These are phyloP conservation scores for Hypoxylon sp. DNA, from an alignment of 2,329 filamentous ascomycete genomes.

Conservation along the genomic window DNA sequence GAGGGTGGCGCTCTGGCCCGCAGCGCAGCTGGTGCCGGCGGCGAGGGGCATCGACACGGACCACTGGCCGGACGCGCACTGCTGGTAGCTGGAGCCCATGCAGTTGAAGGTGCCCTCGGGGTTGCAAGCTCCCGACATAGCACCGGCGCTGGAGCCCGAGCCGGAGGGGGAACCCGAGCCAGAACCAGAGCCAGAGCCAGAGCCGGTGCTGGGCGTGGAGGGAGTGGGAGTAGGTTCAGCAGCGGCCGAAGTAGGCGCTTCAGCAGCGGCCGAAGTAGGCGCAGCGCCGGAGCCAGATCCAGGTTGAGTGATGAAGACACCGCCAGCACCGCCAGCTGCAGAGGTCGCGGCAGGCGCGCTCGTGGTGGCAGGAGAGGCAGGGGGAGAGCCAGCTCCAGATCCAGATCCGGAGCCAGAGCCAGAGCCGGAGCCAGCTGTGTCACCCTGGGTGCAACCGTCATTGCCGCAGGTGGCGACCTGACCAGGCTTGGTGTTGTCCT, in stretches of 20 bases:
- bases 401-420: conserved; percentile 40
- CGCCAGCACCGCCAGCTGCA: conserved; percentile 33
- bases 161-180: conserved; percentile 18
- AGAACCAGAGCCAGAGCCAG: conserved; percentile 40
- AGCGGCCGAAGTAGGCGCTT: conserved; percentile 32
- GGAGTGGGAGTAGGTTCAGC: conserved; percentile 35
- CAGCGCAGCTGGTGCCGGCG: conserved; percentile 54
- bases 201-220: conserved; percentile 34
- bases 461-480: conserved; percentile 47
- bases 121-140: conserved; percentile 53
- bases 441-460: conserved; percentile 27
- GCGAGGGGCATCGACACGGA: conserved; percentile 53
- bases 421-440: conserved; percentile 32
- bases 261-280: conserved; percentile 27
- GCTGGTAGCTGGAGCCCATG: conserved; percentile 60
- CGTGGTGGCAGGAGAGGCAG: conserved; percentile 35
- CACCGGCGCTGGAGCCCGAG: conserved; percentile 31
- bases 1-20: conserved; percentile 52
- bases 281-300: conserved; percentile 22
- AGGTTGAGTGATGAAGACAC: conserved; percentile 35
- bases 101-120: conserved; percentile 63
- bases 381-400: too few species aligned
- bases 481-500: conserved; percentile 53
- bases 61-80: conserved; percentile 62
- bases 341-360: conserved; percentile 35